These are phyloP conservation scores for Cymbidium sinense DNA, from an alignment of 106 monocot species.

Conservation along the genomic window DNA sequence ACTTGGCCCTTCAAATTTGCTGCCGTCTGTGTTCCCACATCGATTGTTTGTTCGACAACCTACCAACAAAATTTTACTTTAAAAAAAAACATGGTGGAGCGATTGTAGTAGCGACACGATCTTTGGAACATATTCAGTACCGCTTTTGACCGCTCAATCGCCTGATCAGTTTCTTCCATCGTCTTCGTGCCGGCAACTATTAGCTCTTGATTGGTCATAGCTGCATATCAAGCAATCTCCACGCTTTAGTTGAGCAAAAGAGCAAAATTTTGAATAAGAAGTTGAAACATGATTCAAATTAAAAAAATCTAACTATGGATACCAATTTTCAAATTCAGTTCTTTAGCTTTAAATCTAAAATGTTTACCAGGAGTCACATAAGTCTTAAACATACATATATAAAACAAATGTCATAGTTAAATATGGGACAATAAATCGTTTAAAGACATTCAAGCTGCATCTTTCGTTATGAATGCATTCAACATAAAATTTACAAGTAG, in stretches of 20 bases:
- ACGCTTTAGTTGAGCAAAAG: neutral
- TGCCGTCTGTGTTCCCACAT: conserved; percentile 93
- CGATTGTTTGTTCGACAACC: conserved; percentile 94
- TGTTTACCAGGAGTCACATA: neutral
- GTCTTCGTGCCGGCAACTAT: conserved; percentile 61
- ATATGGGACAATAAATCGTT: no score
- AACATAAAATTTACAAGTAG: no score
- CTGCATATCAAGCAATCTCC: conserved; percentile 19
- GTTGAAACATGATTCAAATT: neutral
- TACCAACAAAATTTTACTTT: conserved; percentile 12
- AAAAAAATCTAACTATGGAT: neutral
- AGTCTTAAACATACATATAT: no score
- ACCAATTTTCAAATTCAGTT: no score
- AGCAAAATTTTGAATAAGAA: neutral
- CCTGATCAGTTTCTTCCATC: conserved; percentile 95
- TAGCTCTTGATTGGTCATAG: conserved; percentile 89
- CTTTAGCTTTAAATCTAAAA: neutral
- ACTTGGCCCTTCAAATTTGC: conserved; percentile 76
- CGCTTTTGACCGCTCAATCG: conserved; percentile 86
- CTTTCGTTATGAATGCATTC: no score
- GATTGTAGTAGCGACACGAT: neutral
- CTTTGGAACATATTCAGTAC: conserved; percentile 13
- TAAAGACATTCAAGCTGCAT: no score
- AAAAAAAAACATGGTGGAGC: conserved; percentile 12
- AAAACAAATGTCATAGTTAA: neutral